phyloP scores from a whole-genome alignment of 1,284 basidiomycete species.

The Ceratobasidium sp. region DNA sequence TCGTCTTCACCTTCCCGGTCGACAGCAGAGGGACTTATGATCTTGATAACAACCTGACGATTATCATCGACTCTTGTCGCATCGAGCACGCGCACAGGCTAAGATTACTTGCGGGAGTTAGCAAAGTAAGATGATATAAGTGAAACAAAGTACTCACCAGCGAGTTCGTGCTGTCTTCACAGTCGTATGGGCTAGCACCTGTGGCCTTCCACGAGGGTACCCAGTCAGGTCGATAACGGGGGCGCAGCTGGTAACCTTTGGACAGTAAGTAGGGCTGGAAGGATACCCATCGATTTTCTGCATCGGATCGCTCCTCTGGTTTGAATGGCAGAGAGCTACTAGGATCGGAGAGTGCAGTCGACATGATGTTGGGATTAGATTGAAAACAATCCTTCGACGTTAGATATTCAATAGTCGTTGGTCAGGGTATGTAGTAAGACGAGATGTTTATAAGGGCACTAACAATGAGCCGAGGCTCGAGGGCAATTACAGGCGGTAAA shows the following conservation, averaged over 20 bases:
- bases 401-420: too few relatives aligned
- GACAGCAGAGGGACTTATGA: background rate
- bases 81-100: slow-evolving; percentile 28
- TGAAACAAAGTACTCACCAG: background rate
- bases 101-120: background rate
- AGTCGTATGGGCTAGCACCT: background rate
- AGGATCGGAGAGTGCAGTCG: too few relatives aligned
- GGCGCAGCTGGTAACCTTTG: slow-evolving; percentile 23
- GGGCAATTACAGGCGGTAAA: too few relatives aligned
- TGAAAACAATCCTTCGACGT: too few relatives aligned
- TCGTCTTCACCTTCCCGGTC: slow-evolving; percentile 13
- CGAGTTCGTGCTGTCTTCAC: slow-evolving; percentile 15
- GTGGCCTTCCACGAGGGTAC: slow-evolving; percentile 17
- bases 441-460: too few relatives aligned
- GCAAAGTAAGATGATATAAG: background rate
- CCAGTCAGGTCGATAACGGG: slow-evolving; percentile 23
- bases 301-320: slow-evolving; percentile 13
- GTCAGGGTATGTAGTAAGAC: too few relatives aligned
- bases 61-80: background rate
- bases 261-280: slow-evolving; percentile 30
- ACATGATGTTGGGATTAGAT: too few relatives aligned
- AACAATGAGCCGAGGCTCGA: too few relatives aligned
- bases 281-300: slow-evolving; percentile 16
- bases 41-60: slow-evolving; percentile 12
- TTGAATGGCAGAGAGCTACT: too few relatives aligned